These are phyloP conservation scores for Acer yangbiense DNA, from an alignment of 345 rosid species.

Conservation along the genomic window DNA sequence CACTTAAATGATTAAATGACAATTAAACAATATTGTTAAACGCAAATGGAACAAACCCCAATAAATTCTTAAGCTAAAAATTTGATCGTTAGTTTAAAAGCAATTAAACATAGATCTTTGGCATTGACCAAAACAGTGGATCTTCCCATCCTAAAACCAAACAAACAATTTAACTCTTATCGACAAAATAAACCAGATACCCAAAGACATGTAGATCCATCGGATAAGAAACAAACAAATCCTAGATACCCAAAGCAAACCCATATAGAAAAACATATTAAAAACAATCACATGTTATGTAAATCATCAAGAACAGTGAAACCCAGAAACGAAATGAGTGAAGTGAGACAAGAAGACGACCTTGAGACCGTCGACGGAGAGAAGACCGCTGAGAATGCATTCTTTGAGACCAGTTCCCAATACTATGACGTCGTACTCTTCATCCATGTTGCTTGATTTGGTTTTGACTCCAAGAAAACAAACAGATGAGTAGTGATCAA, in stretches of 20 bases:
- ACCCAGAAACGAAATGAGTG: neutral
- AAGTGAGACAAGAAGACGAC: slow-evolving; percentile 50
- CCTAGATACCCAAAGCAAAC: slow-evolving; percentile 11
- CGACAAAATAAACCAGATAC: slow-evolving; percentile 8
- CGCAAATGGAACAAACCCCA: no score
- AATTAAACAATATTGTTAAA: no score
- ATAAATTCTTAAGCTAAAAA: no score
- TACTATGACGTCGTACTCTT: slow-evolving; percentile 88
- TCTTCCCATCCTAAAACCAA: neutral
- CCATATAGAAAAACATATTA: neutral
- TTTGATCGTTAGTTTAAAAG: no score
- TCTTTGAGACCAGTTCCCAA: slow-evolving; percentile 99
- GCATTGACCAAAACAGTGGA: neutral
- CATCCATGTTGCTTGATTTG: slow-evolving; percentile 63
- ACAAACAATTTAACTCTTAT: neutral
- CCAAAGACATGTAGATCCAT: slow-evolving; percentile 27
- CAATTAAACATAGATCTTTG: neutral
- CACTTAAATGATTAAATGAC: no score
- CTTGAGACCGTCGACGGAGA: slow-evolving; percentile 98
- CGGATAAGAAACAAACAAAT: slow-evolving; percentile 18
- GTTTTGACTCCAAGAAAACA: neutral
- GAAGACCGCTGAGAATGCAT: slow-evolving; percentile 99
- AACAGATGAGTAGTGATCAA: slow-evolving; percentile 2
- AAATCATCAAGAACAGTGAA: neutral
- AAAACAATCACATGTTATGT: no score